Conservation (phyloP, 2,329 filamentous ascomycete genomes). For the Trichophyton benhamiae region DNA sequence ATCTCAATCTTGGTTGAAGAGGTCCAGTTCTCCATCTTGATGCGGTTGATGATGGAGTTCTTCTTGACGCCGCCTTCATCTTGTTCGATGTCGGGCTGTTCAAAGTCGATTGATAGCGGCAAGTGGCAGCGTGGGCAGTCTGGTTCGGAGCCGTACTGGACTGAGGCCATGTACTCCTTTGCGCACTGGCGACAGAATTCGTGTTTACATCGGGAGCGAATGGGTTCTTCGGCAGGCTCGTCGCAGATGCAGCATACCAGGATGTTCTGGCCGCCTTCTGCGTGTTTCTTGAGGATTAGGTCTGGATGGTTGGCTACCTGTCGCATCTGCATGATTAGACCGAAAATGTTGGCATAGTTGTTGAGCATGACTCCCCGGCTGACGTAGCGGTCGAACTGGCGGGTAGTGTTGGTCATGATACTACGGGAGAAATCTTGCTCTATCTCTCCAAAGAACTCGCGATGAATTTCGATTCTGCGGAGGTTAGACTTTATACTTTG, state of each 20-base stretch:
- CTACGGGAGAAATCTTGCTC: constrained; percentile 91
- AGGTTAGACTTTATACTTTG: constrained; percentile 10
- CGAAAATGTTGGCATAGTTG: constrained; percentile 98
- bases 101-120: constrained; percentile 74
- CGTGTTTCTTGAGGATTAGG: constrained; percentile 77
- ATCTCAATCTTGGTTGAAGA: constrained; percentile 97
- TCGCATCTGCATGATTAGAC: constrained; percentile 98
- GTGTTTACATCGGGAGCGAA: constrained; percentile 83
- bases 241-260: constrained; percentile 92
- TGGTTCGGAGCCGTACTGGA: constrained; percentile 47
- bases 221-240: constrained; percentile 86
- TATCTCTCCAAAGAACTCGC: constrained; percentile 92
- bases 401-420: constrained; percentile 83
- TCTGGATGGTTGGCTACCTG: constrained; percentile 96
- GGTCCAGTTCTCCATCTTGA: constrained; percentile 98
- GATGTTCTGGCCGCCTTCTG: constrained; percentile 75
- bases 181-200: constrained; percentile 79
- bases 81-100: constrained; percentile 90
- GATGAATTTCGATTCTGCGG: constrained; percentile 61
- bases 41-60: constrained; percentile 93
- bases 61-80: constrained; percentile 81
- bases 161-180: constrained; percentile 66
- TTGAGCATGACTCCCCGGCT: constrained; percentile 86
- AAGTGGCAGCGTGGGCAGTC: constrained; percentile 87
- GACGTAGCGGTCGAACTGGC: constrained; percentile 92